Percentiles rank a stretch among this genome's conserved stretches.
phyloP scores from a whole-genome alignment of 352 stramenopile genomes.

The Pythium biforme region DNA sequence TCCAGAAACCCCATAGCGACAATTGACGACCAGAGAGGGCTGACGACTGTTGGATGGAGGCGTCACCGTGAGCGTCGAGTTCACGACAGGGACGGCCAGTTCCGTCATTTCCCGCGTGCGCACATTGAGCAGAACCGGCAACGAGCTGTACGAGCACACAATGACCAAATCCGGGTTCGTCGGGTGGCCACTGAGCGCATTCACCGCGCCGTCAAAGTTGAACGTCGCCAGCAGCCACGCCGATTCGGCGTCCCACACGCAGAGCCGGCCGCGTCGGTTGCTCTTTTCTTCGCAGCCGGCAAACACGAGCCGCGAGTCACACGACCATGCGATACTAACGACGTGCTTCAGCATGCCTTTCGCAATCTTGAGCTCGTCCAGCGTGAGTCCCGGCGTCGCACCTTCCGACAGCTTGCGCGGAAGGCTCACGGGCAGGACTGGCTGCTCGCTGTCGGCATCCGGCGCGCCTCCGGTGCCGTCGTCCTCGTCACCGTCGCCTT shows the following conservation, averaged over 20 bases:
- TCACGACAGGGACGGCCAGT: slow-evolving; percentile 45
- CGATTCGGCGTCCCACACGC: slow-evolving; percentile 64
- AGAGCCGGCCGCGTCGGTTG: slow-evolving; percentile 51
- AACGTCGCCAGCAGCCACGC: slow-evolving; percentile 59
- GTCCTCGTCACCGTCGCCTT: slow-evolving; percentile 26
- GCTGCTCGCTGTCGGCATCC: background rate
- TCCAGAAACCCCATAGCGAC: slow-evolving; percentile 49
- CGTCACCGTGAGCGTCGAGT: slow-evolving; percentile 49
- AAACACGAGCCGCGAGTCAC: slow-evolving; percentile 56
- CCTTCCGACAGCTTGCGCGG: slow-evolving; percentile 20
- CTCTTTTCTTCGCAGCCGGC: slow-evolving; percentile 69
- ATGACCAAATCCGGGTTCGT: slow-evolving; percentile 49
- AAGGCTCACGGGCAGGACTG: background rate
- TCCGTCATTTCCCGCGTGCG: slow-evolving; percentile 30
- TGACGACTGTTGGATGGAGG: slow-evolving; percentile 52
- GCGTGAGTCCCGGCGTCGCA: slow-evolving; percentile 26
- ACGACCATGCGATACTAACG: slow-evolving; percentile 63
- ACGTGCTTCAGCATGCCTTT: slow-evolving; percentile 64
- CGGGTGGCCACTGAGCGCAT: slow-evolving; percentile 54
- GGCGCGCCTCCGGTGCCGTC: slow-evolving; percentile 8
- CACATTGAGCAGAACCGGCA: slow-evolving; percentile 56
- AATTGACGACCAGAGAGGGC: slow-evolving; percentile 50
- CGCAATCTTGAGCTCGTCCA: slow-evolving; percentile 50
- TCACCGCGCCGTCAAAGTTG: slow-evolving; percentile 57
- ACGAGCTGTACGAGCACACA: slow-evolving; percentile 57